Conservation (phyloP, 2,329 filamentous ascomycete genomes). For the Anthostomella pinea region DNA sequence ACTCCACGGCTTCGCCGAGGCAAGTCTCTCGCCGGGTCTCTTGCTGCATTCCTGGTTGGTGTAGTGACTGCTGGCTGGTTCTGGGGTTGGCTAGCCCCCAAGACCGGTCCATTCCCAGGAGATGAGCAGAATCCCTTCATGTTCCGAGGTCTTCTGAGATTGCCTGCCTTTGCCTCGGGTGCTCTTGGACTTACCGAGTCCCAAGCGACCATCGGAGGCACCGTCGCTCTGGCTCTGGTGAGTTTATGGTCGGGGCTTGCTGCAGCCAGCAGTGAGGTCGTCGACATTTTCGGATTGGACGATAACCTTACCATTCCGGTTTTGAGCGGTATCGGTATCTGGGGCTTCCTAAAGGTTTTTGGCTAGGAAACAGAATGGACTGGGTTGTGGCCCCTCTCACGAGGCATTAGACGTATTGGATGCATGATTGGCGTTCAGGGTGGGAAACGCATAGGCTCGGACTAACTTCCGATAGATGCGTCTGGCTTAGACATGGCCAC, state of each 20-base stretch:
- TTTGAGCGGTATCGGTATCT: constrained; percentile 82
- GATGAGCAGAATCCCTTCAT: constrained; percentile 72
- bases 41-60: constrained; percentile 80
- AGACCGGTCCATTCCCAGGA: constrained; percentile 62
- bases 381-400: constrained; percentile 13
- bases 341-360: constrained; percentile 88
- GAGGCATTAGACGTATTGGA: constrained; percentile 8
- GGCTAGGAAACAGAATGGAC: constrained; percentile 42
- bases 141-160: constrained; percentile 72
- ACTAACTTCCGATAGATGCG: constrained; percentile 5
- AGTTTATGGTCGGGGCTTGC: constrained; percentile 85
- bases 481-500: constrained; percentile 12
- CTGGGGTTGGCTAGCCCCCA: constrained; percentile 81
- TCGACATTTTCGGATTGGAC: constrained; percentile 92
- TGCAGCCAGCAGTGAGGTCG: constrained; percentile 82
- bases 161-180: constrained; percentile 60
- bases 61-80: constrained; percentile 80
- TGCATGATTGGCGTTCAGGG: constrained; percentile 26
- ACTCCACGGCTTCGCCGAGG: constrained; percentile 81
- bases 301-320: constrained; percentile 97
- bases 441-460: constrained; percentile 6
- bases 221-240: constrained; percentile 73
- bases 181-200: constrained; percentile 58
- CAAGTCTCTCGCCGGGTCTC: constrained; percentile 86
- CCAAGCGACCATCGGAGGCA: constrained; percentile 64